Evolutionary conservation across 2,329 filamentous ascomycete genomes (phyloP).

Genomic region (Endoconidiophora laricicola): DNA sequence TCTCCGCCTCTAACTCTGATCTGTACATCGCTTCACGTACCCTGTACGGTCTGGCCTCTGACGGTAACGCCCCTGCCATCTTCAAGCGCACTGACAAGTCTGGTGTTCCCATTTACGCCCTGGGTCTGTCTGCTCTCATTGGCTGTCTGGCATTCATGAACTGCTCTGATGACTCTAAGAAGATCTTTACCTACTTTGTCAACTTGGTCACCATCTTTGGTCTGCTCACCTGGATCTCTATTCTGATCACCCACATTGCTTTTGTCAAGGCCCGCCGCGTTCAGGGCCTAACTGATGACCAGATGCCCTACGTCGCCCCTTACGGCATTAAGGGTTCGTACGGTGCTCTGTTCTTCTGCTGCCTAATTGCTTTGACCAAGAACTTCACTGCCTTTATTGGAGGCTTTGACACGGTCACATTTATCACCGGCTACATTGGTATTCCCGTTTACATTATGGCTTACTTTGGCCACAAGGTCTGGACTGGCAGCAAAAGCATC

Average conservation of each 20-base stretch:
- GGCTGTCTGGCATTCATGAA: slow-evolving; percentile 54
- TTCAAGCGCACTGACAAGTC: slow-evolving; percentile 54
- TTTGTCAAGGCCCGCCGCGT: slow-evolving; percentile 47
- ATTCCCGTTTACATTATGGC: slow-evolving; percentile 58
- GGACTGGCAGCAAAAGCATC: slow-evolving; percentile 36
- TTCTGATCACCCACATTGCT: slow-evolving; percentile 49
- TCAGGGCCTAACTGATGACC: slow-evolving; percentile 37
- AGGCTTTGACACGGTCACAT: slow-evolving; percentile 39
- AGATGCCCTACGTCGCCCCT: slow-evolving; percentile 50
- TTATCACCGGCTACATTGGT: slow-evolving; percentile 61
- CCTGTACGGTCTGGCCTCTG: slow-evolving; percentile 54
- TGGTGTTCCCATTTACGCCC: slow-evolving; percentile 53
- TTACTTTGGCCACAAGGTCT: slow-evolving; percentile 51
- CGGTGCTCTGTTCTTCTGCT: slow-evolving; percentile 51
- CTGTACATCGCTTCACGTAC: slow-evolving; percentile 60
- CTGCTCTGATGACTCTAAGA: slow-evolving; percentile 37
- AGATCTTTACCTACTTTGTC: slow-evolving; percentile 48
- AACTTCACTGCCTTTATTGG: slow-evolving; percentile 58
- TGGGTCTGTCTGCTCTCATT: slow-evolving; percentile 43
- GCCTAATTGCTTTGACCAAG: slow-evolving; percentile 63
- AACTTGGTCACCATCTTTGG: slow-evolving; percentile 53
- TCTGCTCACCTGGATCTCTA: slow-evolving; percentile 49
- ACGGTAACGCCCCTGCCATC: slow-evolving; percentile 55
- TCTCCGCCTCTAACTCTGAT: slow-evolving; percentile 62
- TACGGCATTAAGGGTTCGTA: slow-evolving; percentile 56